These are phyloP conservation scores for Nitzschia sp. DNA, from an alignment of 108 stramenopile genomes.

Conservation along the genomic window DNA sequence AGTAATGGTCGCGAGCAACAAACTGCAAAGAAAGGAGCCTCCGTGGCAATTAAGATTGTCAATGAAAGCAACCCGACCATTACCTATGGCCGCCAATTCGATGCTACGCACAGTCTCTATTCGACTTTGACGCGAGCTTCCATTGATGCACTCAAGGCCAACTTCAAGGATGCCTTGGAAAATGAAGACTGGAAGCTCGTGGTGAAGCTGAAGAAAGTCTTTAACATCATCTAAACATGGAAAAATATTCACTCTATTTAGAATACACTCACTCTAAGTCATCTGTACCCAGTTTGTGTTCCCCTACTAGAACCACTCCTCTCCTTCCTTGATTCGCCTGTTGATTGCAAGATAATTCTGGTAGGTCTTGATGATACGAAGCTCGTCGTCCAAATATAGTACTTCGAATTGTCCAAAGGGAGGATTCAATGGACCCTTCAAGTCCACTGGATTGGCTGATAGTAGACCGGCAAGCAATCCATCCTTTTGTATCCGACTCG, in stretches of 20 bases:
- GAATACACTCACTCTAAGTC: not conserved
- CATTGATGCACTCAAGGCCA: constrained; percentile 96
- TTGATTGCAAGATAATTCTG: constrained; percentile 74
- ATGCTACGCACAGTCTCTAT: constrained; percentile 89
- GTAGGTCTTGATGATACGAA: constrained; percentile 64
- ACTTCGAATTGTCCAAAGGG: constrained; percentile 80
- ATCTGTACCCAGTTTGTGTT: not conserved
- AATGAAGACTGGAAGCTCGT: constrained; percentile 96
- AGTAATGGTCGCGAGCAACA: constrained; percentile 90
- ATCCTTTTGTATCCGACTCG: constrained; percentile 24
- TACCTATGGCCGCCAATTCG: constrained; percentile 98
- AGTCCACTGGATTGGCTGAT: constrained; percentile 47
- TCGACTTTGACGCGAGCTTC: constrained; percentile 92
- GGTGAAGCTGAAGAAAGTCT: constrained; percentile 98
- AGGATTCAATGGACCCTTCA: constrained; percentile 62
- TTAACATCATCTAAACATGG: constrained; percentile 73
- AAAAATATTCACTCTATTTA: not conserved
- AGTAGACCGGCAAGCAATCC: constrained; percentile 52
- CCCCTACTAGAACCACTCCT: constrained; percentile 40
- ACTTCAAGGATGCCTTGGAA: constrained; percentile 98
- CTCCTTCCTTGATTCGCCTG: constrained; percentile 37
- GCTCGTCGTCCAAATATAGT: constrained; percentile 68
- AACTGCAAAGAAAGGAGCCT: constrained; percentile 86
- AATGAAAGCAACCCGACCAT: constrained; percentile 94
- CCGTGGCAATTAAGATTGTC: constrained; percentile 93